Base-by-base conservation (phyloP, 2,329 filamentous ascomycete species). In the Penicillium rolfsii region DNA sequence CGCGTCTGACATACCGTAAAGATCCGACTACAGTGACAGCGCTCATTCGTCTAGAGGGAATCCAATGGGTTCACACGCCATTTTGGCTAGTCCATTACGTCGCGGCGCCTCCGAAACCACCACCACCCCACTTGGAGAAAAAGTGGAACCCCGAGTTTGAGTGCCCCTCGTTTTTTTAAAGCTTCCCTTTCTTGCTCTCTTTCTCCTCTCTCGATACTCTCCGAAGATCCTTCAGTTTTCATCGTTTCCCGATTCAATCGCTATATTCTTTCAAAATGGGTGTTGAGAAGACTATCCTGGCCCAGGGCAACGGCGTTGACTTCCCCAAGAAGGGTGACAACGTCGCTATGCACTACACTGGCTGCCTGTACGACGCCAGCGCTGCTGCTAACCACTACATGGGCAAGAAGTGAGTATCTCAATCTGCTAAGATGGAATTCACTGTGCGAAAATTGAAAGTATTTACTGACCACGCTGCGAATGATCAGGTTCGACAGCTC, bases 301-400 rank as follows among this genome's bases (percentile, higher is more conserved):
- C 79, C 38, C 77, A 84, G 64, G 93, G 94, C 72, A 83, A 84
- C 71, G 81, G 81, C 60, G 83, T 83, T 59, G 76, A 87, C 71
- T 81, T 78, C 66, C 91, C 94, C 60, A 74, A 79, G 67, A 71
- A 74, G 16, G 90, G 91, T 67, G 87, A 97, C 76, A 86, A 80
- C 28, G 91, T 98, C 73, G 86, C 85, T 73, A 96, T 98, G 74
- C 87, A 95, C 80, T 98, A 98, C 84, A 95, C 90, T 45, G 95
- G 95, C 71, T 97, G 83, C 80, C 84, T 98, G 65, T 90, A 89
- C 79, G 89, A 96, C 73, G 73, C 81, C 24, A 79, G 73, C 65
- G 79, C 86, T 75, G 78, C 84, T 19, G 82, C 86, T 60, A 82
- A 85, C 72, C 87, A 90, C 65, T 73, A 67, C 67, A 86, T 85